Conservation (phyloP, 2,329 filamentous ascomycete species). For the Colletotrichum plurivorum region DNA sequence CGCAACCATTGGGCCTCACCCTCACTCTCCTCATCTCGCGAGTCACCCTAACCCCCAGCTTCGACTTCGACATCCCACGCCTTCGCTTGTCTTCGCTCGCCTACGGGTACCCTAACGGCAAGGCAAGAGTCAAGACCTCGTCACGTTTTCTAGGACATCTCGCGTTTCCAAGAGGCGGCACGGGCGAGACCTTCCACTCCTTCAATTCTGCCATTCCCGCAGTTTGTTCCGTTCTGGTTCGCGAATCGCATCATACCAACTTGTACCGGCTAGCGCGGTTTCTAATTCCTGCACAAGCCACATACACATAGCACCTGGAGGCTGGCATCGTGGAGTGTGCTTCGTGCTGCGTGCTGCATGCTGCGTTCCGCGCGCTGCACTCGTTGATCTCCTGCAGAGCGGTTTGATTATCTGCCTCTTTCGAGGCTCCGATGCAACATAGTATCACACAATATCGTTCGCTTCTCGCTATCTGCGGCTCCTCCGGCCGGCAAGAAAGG, state of each 20-base stretch:
- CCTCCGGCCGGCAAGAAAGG: slow-evolving; percentile 1
- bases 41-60: neutral
- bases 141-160: slow-evolving; percentile 1
- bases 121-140: neutral
- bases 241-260: slow-evolving; percentile 23
- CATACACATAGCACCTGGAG: neutral
- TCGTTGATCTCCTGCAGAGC: no score
- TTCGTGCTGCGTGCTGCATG: no score
- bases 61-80: neutral
- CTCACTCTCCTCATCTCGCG: no score
- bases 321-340: neutral
- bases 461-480: slow-evolving; percentile 7
- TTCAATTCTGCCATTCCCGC: slow-evolving; percentile 7
- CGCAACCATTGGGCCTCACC: neutral
- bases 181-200: slow-evolving; percentile 6
- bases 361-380: no score
- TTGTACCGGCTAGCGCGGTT: no score
- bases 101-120: neutral
- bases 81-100: neutral
- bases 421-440: neutral
- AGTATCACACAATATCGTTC: slow-evolving; percentile 15
- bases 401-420: no score
- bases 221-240: slow-evolving; percentile 11
- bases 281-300: slow-evolving; percentile 1
- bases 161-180: slow-evolving; percentile 25